Base-by-base conservation (phyloP, 2,329 filamentous ascomycete species). In the Alternaria metachromatica region DNA sequence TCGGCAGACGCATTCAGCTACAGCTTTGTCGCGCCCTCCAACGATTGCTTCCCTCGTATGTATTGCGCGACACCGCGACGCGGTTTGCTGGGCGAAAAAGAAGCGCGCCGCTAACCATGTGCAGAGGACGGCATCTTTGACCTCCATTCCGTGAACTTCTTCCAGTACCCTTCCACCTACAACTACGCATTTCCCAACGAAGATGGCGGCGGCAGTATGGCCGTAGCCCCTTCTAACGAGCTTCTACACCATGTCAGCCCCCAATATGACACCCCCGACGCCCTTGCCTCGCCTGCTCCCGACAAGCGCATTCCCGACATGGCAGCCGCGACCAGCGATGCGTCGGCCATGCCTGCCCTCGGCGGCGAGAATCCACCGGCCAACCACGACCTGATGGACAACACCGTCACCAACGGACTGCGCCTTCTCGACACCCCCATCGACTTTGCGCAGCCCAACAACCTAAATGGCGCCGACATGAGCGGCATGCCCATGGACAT, bases 161-260 rank as follows among this genome's bases (percentile, higher is more conserved):
- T 33, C 30, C 30, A 57, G 57, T 54, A 37, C 45, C 46, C 55
- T 46, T 21, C 25, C 48, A 18, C 33, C 28, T n/a, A 28, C 58
- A 6, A 15, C 60, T 55, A 49, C 56, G 44, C 59, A 50, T 45
- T 58, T 53, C 49, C 30, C 60, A n/a, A 63, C 61, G 65, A 74
- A 69, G 28, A 78, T 76, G 74, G 71, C 72, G 65, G 55, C 72
- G 67, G 65, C 75, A 74, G 67, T 68, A 78, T 77, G 75, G 68
- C 73, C 65, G 71, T 73, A 74, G 73, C 60, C 69, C 57, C 67
- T 55, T 46, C 70, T 64, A 58, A 67, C 67, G 62, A 63, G 62
- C 68, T 65, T 45, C 60, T 62, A 61, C 64, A 72, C 54, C 57
- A 72, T 72, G 72, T 53, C 69, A 28, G 60, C 65, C 44, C 71